Conservation (phyloP, 2,329 filamentous ascomycete species). For the Nothopassalora personata region DNA sequence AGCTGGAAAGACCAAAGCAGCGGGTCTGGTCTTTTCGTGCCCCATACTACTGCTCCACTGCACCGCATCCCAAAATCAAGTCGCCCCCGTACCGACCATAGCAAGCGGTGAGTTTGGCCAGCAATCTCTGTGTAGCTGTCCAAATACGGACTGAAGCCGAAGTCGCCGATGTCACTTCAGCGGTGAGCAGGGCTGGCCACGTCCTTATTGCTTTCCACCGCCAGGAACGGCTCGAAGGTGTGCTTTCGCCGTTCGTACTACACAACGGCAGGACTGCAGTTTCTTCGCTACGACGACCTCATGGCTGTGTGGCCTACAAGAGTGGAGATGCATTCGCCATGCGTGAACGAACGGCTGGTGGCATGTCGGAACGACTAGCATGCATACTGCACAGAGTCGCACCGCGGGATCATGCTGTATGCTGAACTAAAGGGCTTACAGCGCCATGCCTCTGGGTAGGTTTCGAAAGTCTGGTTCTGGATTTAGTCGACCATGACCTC, state of each 20-base stretch:
- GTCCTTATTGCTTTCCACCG: neutral
- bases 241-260: neutral
- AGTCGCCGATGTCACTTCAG: neutral
- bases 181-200: conserved; percentile 3
- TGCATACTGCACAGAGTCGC: neutral
- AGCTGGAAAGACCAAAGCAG: neutral
- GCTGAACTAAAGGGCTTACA: neutral
- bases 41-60: neutral
- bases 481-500: neutral
- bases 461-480: neutral
- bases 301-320: neutral
- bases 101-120: neutral
- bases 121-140: neutral
- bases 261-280: neutral
- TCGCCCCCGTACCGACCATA: neutral
- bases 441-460: neutral
- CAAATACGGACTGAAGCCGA: neutral
- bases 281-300: neutral
- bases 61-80: neutral
- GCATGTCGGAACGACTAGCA: neutral
- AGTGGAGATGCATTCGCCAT: neutral
- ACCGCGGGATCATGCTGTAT: neutral
- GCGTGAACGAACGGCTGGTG: neutral
- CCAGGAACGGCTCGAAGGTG: neutral
- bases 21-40: neutral